phyloP scores from a whole-genome alignment of 2,329 filamentous ascomycete genomes.

The Shiraia bambusicola region DNA sequence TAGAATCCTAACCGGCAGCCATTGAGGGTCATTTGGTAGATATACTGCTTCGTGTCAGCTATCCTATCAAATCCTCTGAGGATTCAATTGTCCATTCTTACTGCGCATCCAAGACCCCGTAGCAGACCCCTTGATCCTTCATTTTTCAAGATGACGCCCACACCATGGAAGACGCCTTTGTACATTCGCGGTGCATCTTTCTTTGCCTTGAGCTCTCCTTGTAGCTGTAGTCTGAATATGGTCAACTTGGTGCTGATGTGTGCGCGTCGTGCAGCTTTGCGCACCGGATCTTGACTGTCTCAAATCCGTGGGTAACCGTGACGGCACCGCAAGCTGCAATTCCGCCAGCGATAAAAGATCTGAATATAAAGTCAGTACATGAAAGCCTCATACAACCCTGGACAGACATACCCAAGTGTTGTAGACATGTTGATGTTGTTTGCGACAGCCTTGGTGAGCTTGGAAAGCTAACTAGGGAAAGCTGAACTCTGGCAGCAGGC shows the following conservation, averaged over 20 bases:
- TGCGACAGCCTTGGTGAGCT: slow-evolving; percentile 8
- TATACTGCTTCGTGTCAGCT: slow-evolving; percentile 59
- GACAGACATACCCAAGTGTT: slow-evolving; percentile 46
- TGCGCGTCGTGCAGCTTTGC: slow-evolving; percentile 22
- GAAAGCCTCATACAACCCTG: not conserved
- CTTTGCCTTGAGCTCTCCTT: slow-evolving; percentile 90
- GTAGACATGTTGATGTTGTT: slow-evolving; percentile 46
- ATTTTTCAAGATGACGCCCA: slow-evolving; percentile 85
- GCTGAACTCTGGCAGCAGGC: slow-evolving; percentile 6
- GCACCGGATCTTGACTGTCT: slow-evolving; percentile 97
- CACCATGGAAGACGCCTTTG: slow-evolving; percentile 85
- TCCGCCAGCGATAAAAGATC: slow-evolving; percentile 92
- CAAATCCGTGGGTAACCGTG: slow-evolving; percentile 95
- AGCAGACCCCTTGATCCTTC: slow-evolving; percentile 85
- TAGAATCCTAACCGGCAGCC: slow-evolving; percentile 97
- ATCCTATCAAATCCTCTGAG: not conserved
- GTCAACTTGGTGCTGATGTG: slow-evolving; percentile 18
- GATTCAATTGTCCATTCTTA: slow-evolving; percentile 33
- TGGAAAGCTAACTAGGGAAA: not conserved
- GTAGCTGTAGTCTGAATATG: slow-evolving; percentile 75
- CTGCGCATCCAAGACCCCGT: slow-evolving; percentile 82
- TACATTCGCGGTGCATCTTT: slow-evolving; percentile 85
- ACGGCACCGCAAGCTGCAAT: slow-evolving; percentile 97
- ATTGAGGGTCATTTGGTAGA: slow-evolving; percentile 95
- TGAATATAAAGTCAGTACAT: slow-evolving; percentile 26